These are phyloP conservation scores for Metschnikowia reukaufii DNA, from an alignment of 805 yeast species.

Conservation along the genomic window DNA sequence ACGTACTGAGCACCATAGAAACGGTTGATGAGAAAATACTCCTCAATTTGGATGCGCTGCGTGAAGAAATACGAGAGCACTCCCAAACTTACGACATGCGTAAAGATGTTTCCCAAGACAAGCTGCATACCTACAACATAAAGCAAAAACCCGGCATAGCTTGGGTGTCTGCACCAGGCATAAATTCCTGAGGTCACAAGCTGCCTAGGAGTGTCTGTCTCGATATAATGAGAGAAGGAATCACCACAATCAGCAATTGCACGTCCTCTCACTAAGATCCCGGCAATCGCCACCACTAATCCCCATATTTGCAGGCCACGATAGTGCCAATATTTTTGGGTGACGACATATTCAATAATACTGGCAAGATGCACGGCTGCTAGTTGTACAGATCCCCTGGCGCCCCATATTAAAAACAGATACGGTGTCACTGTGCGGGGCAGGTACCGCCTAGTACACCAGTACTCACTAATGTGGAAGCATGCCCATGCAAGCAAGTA, in stretches of 20 bases:
- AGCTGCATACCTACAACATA: slow-evolving; percentile 34
- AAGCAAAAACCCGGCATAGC: slow-evolving; percentile 39
- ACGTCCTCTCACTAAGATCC: slow-evolving; percentile 27
- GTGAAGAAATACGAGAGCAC: slow-evolving; percentile 29
- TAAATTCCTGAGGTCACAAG: slow-evolving; percentile 38
- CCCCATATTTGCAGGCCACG: slow-evolving; percentile 17
- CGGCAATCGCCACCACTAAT: slow-evolving; percentile 19
- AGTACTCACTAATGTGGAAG: slow-evolving; percentile 32
- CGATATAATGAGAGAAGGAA: slow-evolving; percentile 36
- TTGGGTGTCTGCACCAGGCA: slow-evolving; percentile 34
- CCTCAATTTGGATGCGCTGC: slow-evolving; percentile 36
- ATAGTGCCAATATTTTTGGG: slow-evolving; percentile 3
- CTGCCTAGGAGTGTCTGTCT: slow-evolving; percentile 9
- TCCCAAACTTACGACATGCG: slow-evolving; percentile 18
- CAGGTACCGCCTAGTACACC: slow-evolving; percentile 27
- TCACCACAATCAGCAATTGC: slow-evolving; percentile 37
- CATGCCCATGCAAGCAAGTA: slow-evolving; percentile 23
- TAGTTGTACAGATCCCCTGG: slow-evolving; percentile 32
- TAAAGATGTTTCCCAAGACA: slow-evolving; percentile 24
- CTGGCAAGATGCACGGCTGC: slow-evolving; percentile 29
- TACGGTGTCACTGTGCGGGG: slow-evolving; percentile 23
- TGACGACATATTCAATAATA: slow-evolving; percentile 24
- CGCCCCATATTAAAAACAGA: slow-evolving; percentile 38
- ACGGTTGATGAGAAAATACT: slow-evolving; percentile 27
- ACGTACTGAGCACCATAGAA: slow-evolving; percentile 31